Evolutionary conservation across 1,284 basidiomycete species (phyloP), one percentile per base, ranked within the genome.

Genomic region (Heterobasidion parviporum): DNA sequence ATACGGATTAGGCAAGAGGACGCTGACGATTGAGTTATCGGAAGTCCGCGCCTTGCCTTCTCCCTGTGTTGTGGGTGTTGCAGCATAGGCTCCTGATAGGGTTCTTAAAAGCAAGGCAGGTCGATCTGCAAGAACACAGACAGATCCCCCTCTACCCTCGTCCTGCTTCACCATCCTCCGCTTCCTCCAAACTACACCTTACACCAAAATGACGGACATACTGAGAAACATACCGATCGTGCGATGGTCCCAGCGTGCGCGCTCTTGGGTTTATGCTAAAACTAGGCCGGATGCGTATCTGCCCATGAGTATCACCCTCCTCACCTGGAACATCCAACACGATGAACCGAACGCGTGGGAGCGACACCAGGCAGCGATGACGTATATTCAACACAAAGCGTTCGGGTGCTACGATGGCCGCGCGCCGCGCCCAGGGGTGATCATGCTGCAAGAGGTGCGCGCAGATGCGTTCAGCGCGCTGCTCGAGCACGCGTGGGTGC

Each of bases 251-350:
- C 43, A 18, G 34, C 44, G 45, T 8, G 53, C 43, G 18, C 45
- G 43, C 38, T 12, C 48, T 43, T 59, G 59, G 59, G 16, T 32
- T n/a, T 6, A 7, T n/a, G 38, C 38, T n/a, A 10, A n/a, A 10
- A 41, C 3, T 6, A n/a, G 38, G 7, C 38, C 38, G 5, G n/a
- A n/a, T n/a, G 38, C 38, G 12, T 41, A 41, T n/a, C 12, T n/a
- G 38, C 67, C 58, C 67, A 70, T 12, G 69, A 56, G 76, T 74
- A 32, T 71, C 70, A 34, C 71, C 64, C 38, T 89, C 45, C 64
- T 87, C 57, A 80, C 83, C 38, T 89, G 87, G 87, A 88, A 89
- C 65, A 63, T 88, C 52, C 79, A 85, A 63, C 82, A 77, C 63
- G 62, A 66, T 54, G 67, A 69, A 9, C 60, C 64, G 0, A 61